Evolutionary conservation across 1,284 basidiomycete species (phyloP).

Genomic region (Grifola frondosa): DNA sequence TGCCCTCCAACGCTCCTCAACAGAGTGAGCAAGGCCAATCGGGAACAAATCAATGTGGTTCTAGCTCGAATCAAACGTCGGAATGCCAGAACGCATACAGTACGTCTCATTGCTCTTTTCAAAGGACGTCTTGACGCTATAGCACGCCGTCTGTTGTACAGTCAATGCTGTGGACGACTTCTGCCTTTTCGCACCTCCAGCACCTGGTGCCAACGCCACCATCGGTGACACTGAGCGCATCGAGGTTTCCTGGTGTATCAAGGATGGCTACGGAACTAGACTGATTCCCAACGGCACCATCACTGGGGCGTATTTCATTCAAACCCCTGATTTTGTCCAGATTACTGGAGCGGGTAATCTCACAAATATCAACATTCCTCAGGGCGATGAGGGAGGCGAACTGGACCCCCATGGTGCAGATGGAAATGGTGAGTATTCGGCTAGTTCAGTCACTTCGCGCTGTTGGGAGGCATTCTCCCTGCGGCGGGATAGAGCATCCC

Average conservation of each 20-base stretch:
- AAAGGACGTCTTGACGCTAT: no score
- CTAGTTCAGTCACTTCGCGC: no score
- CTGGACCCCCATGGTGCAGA: slow-evolving; percentile 59
- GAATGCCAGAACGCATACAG: slow-evolving; percentile 64
- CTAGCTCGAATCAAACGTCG: slow-evolving; percentile 51
- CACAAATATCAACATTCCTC: slow-evolving; percentile 60
- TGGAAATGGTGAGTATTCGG: slow-evolving; percentile 42
- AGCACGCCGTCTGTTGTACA: slow-evolving; percentile 19
- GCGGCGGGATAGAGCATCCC: no score
- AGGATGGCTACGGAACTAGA: slow-evolving; percentile 65
- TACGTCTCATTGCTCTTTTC: slow-evolving; percentile 31
- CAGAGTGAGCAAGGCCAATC: slow-evolving; percentile 56
- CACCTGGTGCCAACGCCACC: slow-evolving; percentile 47
- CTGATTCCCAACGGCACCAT: slow-evolving; percentile 75
- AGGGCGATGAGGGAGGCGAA: slow-evolving; percentile 58
- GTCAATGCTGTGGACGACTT: slow-evolving; percentile 64
- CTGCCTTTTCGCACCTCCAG: slow-evolving; percentile 53
- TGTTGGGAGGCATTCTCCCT: no score
- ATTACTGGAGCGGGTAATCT: slow-evolving; percentile 65
- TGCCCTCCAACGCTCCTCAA: slow-evolving; percentile 43
- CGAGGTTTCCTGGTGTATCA: slow-evolving; percentile 67
- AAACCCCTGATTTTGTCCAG: slow-evolving; percentile 68
- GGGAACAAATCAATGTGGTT: slow-evolving; percentile 63
- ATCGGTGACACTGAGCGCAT: slow-evolving; percentile 60
- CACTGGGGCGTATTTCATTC: slow-evolving; percentile 62